Evolutionary conservation across 2,329 filamentous ascomycete genomes (phyloP).

Genomic region (Fusarium sambucinum): DNA sequence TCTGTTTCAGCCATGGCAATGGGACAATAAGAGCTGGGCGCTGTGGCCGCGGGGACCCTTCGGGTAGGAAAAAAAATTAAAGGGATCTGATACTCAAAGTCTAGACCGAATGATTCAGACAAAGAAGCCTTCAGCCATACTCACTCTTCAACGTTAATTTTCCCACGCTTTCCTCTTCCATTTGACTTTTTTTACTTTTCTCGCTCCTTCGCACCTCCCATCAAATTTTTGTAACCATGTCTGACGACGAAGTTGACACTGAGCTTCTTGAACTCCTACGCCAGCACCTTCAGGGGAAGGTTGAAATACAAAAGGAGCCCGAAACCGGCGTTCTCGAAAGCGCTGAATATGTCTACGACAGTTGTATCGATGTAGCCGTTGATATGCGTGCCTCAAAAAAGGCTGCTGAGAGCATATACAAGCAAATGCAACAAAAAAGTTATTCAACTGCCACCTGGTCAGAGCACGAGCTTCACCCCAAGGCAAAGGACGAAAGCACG

Average conservation of each 20-base stretch:
- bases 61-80: constrained; percentile 24
- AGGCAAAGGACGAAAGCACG: constrained; percentile 80
- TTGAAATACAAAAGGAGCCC: constrained; percentile 67
- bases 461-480: constrained; percentile 89
- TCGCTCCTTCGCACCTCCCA: not conserved
- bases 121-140: constrained; percentile 24
- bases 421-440: constrained; percentile 82
- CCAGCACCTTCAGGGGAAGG: constrained; percentile 76
- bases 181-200: not conserved
- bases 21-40: not conserved
- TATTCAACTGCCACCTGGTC: constrained; percentile 92
- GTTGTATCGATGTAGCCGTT: constrained; percentile 91
- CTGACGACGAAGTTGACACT: constrained; percentile 89
- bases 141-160: constrained; percentile 26
- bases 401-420: constrained; percentile 83
- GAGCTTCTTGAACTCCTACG: constrained; percentile 89
- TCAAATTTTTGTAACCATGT: constrained; percentile 67
- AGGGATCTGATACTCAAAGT: constrained; percentile 34
- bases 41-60: constrained; percentile 26
- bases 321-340: constrained; percentile 86
- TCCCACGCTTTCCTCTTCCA: constrained; percentile 9
- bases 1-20: constrained; percentile 20
- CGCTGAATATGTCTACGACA: constrained; percentile 90
- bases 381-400: constrained; percentile 85
- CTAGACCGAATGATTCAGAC: constrained; percentile 40